A percentile compares a stretch with the other conserved stretches of the same genome.
Evolutionary conservation across 352 stramenopile genomes (phyloP).

Genomic region (Phytophthora pseudosyringae): DNA sequence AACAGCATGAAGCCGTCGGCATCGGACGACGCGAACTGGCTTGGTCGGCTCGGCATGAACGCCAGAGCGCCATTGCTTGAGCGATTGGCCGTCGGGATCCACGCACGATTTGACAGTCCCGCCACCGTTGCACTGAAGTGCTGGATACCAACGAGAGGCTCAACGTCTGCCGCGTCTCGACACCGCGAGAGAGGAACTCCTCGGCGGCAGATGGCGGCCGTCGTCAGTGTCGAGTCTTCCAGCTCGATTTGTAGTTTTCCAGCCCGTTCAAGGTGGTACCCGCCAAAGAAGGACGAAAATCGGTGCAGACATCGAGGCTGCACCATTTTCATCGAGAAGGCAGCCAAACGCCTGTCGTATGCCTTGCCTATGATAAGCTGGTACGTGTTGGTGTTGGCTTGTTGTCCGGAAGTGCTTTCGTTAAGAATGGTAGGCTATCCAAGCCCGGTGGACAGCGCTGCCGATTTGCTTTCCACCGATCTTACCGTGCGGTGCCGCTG

Average conservation of each 20-base stretch:
- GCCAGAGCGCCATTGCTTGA: constrained; percentile 22
- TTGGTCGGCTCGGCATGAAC: constrained; percentile 24
- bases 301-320: neutral
- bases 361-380: neutral
- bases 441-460: constrained; percentile 22
- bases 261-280: constrained; percentile 10
- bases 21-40: constrained; percentile 34
- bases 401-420: constrained; percentile 5
- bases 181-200: constrained; percentile 21
- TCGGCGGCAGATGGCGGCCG: constrained; percentile 22
- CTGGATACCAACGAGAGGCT: constrained; percentile 22
- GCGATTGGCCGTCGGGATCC: constrained; percentile 19
- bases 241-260: constrained; percentile 25
- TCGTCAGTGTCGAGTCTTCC: constrained; percentile 29
- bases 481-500: constrained; percentile 5
- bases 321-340: constrained; percentile 1
- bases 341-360: constrained; percentile 3
- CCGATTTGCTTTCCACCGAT: constrained; percentile 6
- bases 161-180: constrained; percentile 23
- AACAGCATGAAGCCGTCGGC: neutral
- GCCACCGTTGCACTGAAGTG: constrained; percentile 15
- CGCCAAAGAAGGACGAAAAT: constrained; percentile 31
- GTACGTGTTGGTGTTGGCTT: constrained; percentile 5
- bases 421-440: constrained; percentile 20
- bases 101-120: constrained; percentile 23